Evolutionary conservation across 768 basidiomycete genomes (phyloP).

Genomic region (Amanita exitialis): DNA sequence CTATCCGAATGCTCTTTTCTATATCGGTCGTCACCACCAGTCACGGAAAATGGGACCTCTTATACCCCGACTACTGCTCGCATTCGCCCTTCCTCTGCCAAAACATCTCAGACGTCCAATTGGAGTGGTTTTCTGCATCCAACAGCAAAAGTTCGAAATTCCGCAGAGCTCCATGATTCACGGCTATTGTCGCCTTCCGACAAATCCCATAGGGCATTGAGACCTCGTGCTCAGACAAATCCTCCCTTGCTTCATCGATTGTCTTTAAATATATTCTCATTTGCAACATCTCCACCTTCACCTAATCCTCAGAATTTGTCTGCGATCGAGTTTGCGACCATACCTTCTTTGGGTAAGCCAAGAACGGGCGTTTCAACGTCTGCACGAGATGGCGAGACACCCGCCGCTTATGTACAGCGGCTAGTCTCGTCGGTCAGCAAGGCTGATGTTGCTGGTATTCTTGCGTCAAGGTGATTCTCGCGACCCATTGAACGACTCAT

Average conservation of each 20-base stretch:
- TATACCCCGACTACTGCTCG: neutral
- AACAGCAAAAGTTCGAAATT: neutral
- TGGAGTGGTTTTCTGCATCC: neutral
- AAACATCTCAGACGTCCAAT: neutral
- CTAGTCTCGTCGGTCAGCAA: constrained; percentile 58
- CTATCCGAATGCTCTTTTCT: constrained; percentile 4
- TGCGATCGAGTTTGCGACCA: constrained; percentile 30
- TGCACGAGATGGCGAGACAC: constrained; percentile 47
- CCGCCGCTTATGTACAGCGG: constrained; percentile 58
- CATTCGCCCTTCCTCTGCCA: neutral
- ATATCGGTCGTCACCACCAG: neutral
- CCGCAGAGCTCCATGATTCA: neutral
- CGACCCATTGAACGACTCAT: neutral
- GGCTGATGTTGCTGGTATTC: constrained; percentile 67
- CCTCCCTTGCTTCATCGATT: constrained; percentile 63
- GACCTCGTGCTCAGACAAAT: constrained; percentile 45
- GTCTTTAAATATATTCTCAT: constrained; percentile 55
- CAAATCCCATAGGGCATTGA: constrained; percentile 4
- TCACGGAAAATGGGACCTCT: neutral
- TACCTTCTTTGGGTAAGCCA: constrained; percentile 32
- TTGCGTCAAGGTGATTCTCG: constrained; percentile 66
- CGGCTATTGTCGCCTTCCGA: neutral
- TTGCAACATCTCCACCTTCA: constrained; percentile 23
- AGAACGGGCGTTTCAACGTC: constrained; percentile 39
- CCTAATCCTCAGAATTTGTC: constrained; percentile 11